Conservation (phyloP, 2,329 filamentous ascomycete species). For the Talaromyces sp. region DNA sequence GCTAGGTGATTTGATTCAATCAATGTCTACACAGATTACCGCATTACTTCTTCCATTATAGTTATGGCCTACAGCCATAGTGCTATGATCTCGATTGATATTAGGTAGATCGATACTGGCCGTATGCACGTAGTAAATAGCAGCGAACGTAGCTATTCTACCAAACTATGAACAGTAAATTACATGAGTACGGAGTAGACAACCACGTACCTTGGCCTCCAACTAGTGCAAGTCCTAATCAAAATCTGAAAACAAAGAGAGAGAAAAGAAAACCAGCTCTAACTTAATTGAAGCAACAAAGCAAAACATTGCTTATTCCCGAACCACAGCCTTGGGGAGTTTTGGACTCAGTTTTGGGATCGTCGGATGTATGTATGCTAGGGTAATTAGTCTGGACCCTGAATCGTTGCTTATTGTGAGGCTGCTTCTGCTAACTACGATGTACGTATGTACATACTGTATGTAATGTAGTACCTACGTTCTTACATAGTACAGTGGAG, state of each 20-base stretch:
- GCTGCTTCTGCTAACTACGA: not conserved
- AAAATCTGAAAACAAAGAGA: not conserved
- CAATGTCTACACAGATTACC: not conserved
- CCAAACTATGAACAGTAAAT: not conserved
- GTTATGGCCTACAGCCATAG: not conserved
- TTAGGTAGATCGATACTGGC: not conserved
- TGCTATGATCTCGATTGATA: not conserved
- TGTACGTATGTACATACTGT: not conserved
- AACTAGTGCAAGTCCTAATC: not conserved
- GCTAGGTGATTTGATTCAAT: slow-evolving; percentile 4
- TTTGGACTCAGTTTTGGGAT: not conserved
- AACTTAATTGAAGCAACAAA: not conserved
- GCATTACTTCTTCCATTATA: not conserved
- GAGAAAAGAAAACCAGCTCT: not conserved
- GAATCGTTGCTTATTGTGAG: not conserved
- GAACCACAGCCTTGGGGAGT: not conserved
- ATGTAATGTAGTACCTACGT: not conserved
- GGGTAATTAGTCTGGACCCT: slow-evolving; percentile 4
- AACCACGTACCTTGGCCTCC: not conserved
- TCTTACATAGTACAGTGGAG: not conserved
- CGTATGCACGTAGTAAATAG: not conserved
- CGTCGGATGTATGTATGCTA: not conserved
- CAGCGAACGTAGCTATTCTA: not conserved
- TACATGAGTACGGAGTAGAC: not conserved
- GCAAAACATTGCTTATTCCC: slow-evolving; percentile 15